Conservation (phyloP, 2,329 filamentous ascomycete genomes). For the Fusarium oxysporum region DNA sequence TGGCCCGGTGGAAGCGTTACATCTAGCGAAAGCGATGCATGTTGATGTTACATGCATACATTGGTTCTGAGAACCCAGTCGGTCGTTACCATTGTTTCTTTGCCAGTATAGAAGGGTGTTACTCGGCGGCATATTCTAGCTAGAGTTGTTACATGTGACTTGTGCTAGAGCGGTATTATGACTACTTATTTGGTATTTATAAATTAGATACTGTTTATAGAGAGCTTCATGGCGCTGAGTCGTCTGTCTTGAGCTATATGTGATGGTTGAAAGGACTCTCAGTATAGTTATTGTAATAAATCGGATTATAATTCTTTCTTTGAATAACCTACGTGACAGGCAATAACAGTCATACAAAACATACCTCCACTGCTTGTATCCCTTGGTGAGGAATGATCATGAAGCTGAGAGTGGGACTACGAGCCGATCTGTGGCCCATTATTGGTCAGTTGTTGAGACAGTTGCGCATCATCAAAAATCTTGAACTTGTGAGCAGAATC, state of each 20-base stretch:
- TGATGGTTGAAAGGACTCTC: neutral
- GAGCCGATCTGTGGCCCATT: neutral
- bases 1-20: slow-evolving; percentile 60
- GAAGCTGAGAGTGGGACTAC: slow-evolving; percentile 18
- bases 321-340: neutral
- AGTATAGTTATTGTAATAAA: neutral
- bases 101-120: slow-evolving; percentile 33
- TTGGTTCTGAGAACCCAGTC: neutral
- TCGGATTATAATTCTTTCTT: neutral
- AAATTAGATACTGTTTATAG: slow-evolving; percentile 17
- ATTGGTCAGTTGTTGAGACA: slow-evolving; percentile 27
- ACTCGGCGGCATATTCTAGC: slow-evolving; percentile 20
- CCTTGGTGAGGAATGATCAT: neutral
- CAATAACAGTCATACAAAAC: neutral
- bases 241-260: slow-evolving; percentile 1
- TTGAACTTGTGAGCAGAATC: slow-evolving; percentile 23
- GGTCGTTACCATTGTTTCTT: slow-evolving; percentile 17
- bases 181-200: slow-evolving; percentile 17
- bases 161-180: slow-evolving; percentile 13
- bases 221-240: slow-evolving; percentile 16
- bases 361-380: neutral
- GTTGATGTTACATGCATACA: slow-evolving; percentile 42
- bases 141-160: slow-evolving; percentile 12
- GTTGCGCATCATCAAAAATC: slow-evolving; percentile 39
- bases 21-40: slow-evolving; percentile 62